These are phyloP conservation scores for Scytalidium sp. DNA, from an alignment of 2,329 filamentous ascomycete species.

Conservation along the genomic window DNA sequence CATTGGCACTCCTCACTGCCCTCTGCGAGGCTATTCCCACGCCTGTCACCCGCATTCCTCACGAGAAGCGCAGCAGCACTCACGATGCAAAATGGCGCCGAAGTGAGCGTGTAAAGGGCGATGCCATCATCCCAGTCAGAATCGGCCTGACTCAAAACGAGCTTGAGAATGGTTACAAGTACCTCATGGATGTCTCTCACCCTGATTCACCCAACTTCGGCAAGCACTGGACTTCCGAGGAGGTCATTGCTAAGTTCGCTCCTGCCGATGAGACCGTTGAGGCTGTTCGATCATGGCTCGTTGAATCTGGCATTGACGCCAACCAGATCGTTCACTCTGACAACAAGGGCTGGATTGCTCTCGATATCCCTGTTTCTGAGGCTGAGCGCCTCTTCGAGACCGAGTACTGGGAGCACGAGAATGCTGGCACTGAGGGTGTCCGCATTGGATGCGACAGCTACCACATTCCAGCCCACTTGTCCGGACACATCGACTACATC, in stretches of 20 bases:
- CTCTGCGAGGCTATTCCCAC: conserved; percentile 10
- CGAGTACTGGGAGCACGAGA: conserved; percentile 34
- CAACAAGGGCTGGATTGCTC: conserved; percentile 20
- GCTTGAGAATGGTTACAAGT: conserved; percentile 39
- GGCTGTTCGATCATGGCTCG: conserved; percentile 50
- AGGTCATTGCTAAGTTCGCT: conserved; percentile 38
- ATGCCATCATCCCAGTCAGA: conserved; percentile 14
- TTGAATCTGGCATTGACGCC: conserved; percentile 45
- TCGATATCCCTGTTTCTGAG: conserved; percentile 30
- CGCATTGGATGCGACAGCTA: conserved; percentile 34
- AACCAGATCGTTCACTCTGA: conserved; percentile 45
- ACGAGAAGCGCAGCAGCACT: conserved; percentile 12
- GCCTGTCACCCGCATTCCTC: conserved; percentile 7
- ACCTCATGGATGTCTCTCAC: conserved; percentile 40
- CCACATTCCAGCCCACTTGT: conserved; percentile 38
- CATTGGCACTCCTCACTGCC: not conserved
- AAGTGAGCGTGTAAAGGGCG: conserved; percentile 8
- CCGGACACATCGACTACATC: conserved; percentile 42
- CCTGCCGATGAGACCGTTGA: conserved; percentile 42
- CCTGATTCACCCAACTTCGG: conserved; percentile 41
- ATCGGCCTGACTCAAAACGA: conserved; percentile 43
- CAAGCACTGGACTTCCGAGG: conserved; percentile 38
- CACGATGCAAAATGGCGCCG: conserved; percentile 8
- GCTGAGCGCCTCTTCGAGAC: conserved; percentile 52
- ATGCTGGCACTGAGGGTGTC: conserved; percentile 23